phyloP scores from a whole-genome alignment of 495 filamentous ascomycete species.

The Chaetomium fimeti region DNA sequence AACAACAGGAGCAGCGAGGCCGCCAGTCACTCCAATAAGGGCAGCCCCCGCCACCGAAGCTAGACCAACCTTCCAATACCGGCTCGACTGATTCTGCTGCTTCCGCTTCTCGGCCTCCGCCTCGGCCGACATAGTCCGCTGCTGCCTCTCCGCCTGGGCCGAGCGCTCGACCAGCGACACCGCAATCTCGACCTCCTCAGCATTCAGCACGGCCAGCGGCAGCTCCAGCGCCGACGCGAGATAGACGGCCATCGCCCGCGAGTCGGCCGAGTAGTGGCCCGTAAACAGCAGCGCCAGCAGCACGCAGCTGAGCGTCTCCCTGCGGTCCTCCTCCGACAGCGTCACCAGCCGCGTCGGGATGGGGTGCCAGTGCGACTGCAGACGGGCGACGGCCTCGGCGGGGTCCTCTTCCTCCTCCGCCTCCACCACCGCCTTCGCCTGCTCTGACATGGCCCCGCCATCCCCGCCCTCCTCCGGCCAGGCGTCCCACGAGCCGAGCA shows the following conservation, averaged over 20 bases:
- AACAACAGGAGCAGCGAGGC: conserved; percentile 80
- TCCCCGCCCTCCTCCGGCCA: conserved; percentile 14
- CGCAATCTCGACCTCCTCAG: conserved; percentile 70
- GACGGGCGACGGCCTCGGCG: conserved; percentile 32
- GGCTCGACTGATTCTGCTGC: conserved; percentile 58
- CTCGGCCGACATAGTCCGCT: conserved; percentile 64
- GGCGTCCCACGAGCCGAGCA: conserved; percentile 23
- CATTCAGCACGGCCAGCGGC: conserved; percentile 56
- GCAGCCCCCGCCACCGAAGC: conserved; percentile 86
- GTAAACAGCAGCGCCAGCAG: conserved; percentile 68
- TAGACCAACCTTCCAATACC: conserved; percentile 85
- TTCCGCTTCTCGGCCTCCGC: conserved; percentile 64
- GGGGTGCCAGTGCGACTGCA: conserved; percentile 46
- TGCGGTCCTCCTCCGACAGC: conserved; percentile 43
- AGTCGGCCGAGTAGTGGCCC: conserved; percentile 70
- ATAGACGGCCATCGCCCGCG: conserved; percentile 64
- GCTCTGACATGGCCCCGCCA: no score
- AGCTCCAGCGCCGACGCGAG: conserved; percentile 64
- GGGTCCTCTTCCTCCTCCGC: conserved; percentile 10
- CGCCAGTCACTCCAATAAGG: conserved; percentile 82
- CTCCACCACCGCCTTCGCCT: not conserved
- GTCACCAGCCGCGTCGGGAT: conserved; percentile 46
- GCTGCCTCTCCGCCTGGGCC: conserved; percentile 32
- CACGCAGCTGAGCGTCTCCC: conserved; percentile 56
- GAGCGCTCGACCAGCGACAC: conserved; percentile 61